phyloP scores from a whole-genome alignment of 2,329 filamentous ascomycete genomes.

The Lachnellula arida region DNA sequence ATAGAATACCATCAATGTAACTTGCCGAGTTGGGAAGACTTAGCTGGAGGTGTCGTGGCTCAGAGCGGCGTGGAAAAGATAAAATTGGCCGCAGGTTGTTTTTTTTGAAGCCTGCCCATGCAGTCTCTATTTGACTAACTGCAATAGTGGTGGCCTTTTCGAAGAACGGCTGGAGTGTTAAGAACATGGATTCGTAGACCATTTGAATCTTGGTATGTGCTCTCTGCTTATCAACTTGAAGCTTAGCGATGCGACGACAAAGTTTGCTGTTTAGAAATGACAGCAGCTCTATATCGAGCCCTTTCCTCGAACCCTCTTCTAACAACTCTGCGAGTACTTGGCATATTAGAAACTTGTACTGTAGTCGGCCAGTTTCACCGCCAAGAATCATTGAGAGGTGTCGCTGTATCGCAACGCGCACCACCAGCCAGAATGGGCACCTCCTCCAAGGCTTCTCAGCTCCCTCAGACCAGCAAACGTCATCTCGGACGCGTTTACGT shows the following conservation, averaged over 20 bases:
- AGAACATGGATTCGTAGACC: conserved; percentile 30
- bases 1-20: not conserved
- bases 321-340: conserved; percentile 44
- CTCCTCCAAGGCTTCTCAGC: conserved; percentile 55
- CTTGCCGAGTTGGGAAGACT: conserved; percentile 33
- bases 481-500: conserved; percentile 57
- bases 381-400: conserved; percentile 41
- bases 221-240: conserved; percentile 40
- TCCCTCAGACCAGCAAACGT: conserved; percentile 46
- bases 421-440: conserved; percentile 54
- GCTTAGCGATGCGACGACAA: conserved; percentile 52
- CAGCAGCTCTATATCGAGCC: conserved; percentile 33
- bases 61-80: conserved; percentile 36
- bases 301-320: conserved; percentile 29
- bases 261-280: conserved; percentile 47
- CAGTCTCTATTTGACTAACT: conserved; percentile 27
- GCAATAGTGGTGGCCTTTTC: conserved; percentile 27
- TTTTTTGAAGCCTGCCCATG: conserved; percentile 40
- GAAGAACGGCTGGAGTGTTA: conserved; percentile 26
- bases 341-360: conserved; percentile 55
- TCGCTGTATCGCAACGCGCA: conserved; percentile 54
- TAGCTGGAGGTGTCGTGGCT: conserved; percentile 32
- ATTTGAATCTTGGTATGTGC: not conserved
- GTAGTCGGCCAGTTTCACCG: conserved; percentile 38
- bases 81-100: conserved; percentile 36